Evolutionary conservation across 2,329 filamentous ascomycete genomes (phyloP).

Genomic region (Fusarium sp.): DNA sequence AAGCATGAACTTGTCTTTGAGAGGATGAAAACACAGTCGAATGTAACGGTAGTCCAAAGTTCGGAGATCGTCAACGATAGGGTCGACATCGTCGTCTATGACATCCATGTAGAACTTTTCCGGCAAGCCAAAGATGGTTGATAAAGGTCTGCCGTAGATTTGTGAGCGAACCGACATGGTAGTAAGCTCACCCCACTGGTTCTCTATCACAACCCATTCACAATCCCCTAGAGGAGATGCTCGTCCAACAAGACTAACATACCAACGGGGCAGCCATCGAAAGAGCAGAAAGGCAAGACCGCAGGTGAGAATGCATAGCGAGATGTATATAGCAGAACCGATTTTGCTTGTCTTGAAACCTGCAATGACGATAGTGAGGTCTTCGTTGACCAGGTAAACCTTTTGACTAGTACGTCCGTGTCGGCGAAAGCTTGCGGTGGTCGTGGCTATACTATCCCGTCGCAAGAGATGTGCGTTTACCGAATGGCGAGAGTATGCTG

Average conservation of each 20-base stretch:
- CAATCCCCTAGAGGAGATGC: conserved; percentile 77
- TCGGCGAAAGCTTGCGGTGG: conserved; percentile 71
- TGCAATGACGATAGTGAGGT: conserved; percentile 91
- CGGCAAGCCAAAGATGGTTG: conserved; percentile 73
- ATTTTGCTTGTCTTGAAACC: conserved; percentile 83
- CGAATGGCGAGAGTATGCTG: conserved; percentile 66
- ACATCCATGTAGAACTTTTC: conserved; percentile 68
- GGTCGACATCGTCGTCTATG: conserved; percentile 74
- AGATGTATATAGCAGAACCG: conserved; percentile 75
- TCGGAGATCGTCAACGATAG: conserved; percentile 77
- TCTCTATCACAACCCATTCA: conserved; percentile 94
- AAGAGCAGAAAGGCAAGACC: conserved; percentile 87
- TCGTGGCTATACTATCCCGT: conserved; percentile 72
- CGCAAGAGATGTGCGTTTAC: conserved; percentile 74
- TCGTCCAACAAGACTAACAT: conserved; percentile 78
- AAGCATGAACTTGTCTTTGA: conserved; percentile 88
- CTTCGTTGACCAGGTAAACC: conserved; percentile 91
- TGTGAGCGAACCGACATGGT: conserved; percentile 74
- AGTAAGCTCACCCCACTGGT: conserved; percentile 94
- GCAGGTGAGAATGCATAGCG: conserved; percentile 76
- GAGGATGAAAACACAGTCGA: conserved; percentile 88
- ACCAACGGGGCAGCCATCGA: conserved; percentile 90
- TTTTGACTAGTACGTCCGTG: conserved; percentile 83
- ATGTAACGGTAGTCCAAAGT: conserved; percentile 94
- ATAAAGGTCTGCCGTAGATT: conserved; percentile 65